Evolutionary conservation across 768 basidiomycete species (phyloP).

Genomic region (Gautieria morchelliformis): DNA sequence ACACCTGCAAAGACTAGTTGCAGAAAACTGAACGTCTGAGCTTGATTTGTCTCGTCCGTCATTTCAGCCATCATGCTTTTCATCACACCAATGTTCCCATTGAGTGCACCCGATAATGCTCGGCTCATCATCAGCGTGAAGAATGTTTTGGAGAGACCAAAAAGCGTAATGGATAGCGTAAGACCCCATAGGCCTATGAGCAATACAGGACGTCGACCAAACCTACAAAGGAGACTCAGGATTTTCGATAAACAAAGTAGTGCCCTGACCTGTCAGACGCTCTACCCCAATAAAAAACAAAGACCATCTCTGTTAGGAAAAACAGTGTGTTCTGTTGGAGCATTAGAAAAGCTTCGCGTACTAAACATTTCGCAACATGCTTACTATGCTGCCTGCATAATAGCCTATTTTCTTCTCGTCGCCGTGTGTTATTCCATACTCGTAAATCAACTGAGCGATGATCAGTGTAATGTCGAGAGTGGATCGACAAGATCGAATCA

Average conservation of each 20-base stretch:
- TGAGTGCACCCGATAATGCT: no score
- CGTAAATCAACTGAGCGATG: constrained; percentile 45
- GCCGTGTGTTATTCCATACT: constrained; percentile 52
- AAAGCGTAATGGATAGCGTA: no score
- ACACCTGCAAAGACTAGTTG: constrained; percentile 41
- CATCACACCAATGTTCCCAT: no score
- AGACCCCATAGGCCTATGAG: no score
- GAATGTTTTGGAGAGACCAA: no score
- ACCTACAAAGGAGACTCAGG: no score
- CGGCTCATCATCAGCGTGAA: no score
- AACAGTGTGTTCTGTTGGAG: constrained; percentile 21
- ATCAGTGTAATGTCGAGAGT: background rate
- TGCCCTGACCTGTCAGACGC: constrained; percentile 25
- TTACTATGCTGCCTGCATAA: constrained; percentile 53
- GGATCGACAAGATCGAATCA: background rate
- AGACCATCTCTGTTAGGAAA: constrained; percentile 31
- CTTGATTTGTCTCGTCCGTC: constrained; percentile 58
- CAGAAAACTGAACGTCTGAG: constrained; percentile 59
- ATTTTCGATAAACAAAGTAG: background rate
- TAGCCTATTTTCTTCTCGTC: constrained; percentile 58
- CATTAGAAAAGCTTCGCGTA: background rate
- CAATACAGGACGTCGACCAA: no score
- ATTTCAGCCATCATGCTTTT: no score
- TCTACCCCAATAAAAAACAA: constrained; percentile 36
- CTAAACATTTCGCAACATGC: constrained; percentile 13